A percentile compares a stretch with the other conserved stretches of the same genome.
Evolutionary conservation across 164 flowering plant species (phyloP).

Genomic region (Berberis thunbergii): DNA sequence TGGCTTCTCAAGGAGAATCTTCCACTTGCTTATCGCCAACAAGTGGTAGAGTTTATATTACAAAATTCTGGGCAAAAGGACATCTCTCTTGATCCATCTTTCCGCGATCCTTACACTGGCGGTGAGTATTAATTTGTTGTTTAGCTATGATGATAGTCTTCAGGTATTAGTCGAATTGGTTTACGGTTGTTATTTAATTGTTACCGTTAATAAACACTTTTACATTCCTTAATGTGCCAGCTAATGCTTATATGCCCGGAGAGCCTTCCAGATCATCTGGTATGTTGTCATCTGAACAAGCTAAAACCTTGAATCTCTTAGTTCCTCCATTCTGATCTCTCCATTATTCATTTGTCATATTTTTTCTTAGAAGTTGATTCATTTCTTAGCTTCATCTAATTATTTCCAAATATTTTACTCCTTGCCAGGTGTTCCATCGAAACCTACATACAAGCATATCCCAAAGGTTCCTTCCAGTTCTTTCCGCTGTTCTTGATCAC

Average conservation of each 20-base stretch:
- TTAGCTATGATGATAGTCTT: no score
- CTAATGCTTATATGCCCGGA: slow-evolving; percentile 92
- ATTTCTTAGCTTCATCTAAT: neutral
- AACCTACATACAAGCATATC: slow-evolving; percentile 77
- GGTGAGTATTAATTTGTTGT: slow-evolving; percentile 32
- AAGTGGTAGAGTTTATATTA: slow-evolving; percentile 86
- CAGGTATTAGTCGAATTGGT: no score
- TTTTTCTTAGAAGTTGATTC: neutral
- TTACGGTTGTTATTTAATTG: no score
- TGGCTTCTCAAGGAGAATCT: slow-evolving; percentile 96
- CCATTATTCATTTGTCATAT: neutral
- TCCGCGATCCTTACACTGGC: slow-evolving; percentile 93
- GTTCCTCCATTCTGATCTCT: neutral
- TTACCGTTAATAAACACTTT: no score
- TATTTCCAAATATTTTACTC: no score
- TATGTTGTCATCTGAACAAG: slow-evolving; percentile 13
- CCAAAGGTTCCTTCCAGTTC: slow-evolving; percentile 66
- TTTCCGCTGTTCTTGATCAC: neutral
- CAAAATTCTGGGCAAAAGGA: slow-evolving; percentile 78
- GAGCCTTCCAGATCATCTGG: slow-evolving; percentile 49
- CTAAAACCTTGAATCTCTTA: neutral
- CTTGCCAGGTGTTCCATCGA: slow-evolving; percentile 34
- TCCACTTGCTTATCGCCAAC: slow-evolving; percentile 85
- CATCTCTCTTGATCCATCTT: slow-evolving; percentile 55
- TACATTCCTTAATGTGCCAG: slow-evolving; percentile 30